Conservation (phyloP, 108 stramenopile species). For the Skeletonema costatum region DNA sequence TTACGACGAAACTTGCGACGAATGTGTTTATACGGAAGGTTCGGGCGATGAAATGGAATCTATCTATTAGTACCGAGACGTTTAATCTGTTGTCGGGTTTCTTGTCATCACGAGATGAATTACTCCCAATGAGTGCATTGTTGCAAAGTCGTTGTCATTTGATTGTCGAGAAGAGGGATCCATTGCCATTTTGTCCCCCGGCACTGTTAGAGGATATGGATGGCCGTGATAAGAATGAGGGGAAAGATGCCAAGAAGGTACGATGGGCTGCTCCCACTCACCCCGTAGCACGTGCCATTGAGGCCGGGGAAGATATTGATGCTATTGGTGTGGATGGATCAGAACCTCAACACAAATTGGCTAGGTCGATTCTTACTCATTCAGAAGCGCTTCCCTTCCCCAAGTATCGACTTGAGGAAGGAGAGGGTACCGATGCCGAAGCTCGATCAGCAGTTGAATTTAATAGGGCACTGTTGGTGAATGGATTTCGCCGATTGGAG, state of each 20-base stretch:
- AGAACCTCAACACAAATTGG: constrained; percentile 20
- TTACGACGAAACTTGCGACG: constrained; percentile 60
- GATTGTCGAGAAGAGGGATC: constrained; percentile 83
- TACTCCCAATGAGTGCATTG: constrained; percentile 80
- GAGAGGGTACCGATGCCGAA: constrained; percentile 50
- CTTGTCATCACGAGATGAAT: constrained; percentile 44
- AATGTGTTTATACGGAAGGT: constrained; percentile 81
- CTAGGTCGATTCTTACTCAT: constrained; percentile 34
- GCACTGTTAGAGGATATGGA: constrained; percentile 67
- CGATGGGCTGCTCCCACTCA: constrained; percentile 83
- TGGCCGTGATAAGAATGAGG: constrained; percentile 8
- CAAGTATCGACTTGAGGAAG: constrained; percentile 67
- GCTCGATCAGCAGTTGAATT: constrained; percentile 64
- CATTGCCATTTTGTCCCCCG: constrained; percentile 75
- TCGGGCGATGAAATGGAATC: constrained; percentile 83
- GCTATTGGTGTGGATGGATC: constrained; percentile 13
- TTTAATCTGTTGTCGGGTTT: constrained; percentile 67
- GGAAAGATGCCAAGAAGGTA: constrained; percentile 25
- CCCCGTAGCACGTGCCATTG: constrained; percentile 33
- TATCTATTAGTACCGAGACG: constrained; percentile 67
- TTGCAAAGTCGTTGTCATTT: constrained; percentile 85
- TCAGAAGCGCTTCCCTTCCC: constrained; percentile 74
- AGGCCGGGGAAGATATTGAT: constrained; percentile 49
- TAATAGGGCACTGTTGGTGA: constrained; percentile 80
- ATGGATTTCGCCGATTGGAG: constrained; percentile 89